Evolutionary conservation across 2,329 filamentous ascomycete species (phyloP).

Genomic region (Sclerotinia glacialis): DNA sequence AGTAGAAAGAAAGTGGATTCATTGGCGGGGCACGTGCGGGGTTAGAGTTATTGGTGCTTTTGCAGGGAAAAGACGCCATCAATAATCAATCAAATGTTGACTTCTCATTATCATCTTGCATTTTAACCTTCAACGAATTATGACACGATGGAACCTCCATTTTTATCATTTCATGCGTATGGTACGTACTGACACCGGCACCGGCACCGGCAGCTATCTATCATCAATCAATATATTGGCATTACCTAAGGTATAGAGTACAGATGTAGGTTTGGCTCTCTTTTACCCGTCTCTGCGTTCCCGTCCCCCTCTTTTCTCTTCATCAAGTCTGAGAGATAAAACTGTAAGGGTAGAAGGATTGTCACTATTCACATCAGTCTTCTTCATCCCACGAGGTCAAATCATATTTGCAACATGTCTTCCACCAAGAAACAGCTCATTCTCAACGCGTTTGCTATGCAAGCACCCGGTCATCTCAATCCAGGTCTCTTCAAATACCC

Average conservation of each 20-base stretch:
- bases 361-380: not conserved
- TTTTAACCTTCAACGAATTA: constrained; percentile 1
- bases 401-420: constrained; percentile 24
- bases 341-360: not conserved
- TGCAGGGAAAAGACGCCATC: constrained; percentile 29
- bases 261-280: not conserved
- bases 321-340: not conserved
- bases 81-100: constrained; percentile 25
- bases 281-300: too few relatives aligned
- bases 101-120: not conserved
- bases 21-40: constrained; percentile 11
- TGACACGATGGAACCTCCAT: constrained; percentile 7
- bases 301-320: not conserved
- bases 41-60: constrained; percentile 12
- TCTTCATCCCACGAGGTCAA: not conserved
- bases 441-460: constrained; percentile 51
- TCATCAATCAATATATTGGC: not conserved
- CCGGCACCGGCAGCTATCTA: not conserved
- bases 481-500: constrained; percentile 63
- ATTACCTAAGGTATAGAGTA: constrained; percentile 9
- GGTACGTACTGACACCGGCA: too few relatives aligned
- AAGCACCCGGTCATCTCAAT: constrained; percentile 51
- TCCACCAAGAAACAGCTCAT: constrained; percentile 45
- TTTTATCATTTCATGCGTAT: constrained; percentile 10
- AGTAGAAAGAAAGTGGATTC: not conserved